These are phyloP conservation scores for Geum urbanum DNA, from an alignment of 306 rosid genomes.

Conservation along the genomic window DNA sequence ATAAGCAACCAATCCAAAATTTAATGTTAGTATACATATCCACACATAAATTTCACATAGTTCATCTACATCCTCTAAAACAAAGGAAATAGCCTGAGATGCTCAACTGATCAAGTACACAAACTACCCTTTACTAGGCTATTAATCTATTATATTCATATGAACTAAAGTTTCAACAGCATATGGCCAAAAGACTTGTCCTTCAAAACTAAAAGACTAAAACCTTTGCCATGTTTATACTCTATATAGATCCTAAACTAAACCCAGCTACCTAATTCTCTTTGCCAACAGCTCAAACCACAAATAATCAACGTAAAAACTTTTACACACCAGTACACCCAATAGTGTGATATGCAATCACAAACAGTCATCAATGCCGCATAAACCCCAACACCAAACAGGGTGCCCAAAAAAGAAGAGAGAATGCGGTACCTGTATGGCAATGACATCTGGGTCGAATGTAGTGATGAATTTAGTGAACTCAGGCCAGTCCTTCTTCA, in stretches of 20 bases:
- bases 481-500: slow-evolving; percentile 75
- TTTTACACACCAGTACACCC: slow-evolving; percentile 6
- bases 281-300: background rate
- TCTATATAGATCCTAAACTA: background rate
- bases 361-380: slow-evolving; percentile 11
- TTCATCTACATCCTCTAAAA: background rate
- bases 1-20: background rate
- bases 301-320: background rate
- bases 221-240: background rate
- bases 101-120: background rate
- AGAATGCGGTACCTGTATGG: slow-evolving; percentile 54
- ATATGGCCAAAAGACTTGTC: background rate
- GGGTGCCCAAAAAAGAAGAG: background rate
- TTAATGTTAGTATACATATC: background rate
- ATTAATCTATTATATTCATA: background rate
- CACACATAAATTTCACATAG: background rate
- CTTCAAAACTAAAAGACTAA: background rate
- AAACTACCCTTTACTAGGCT: background rate
- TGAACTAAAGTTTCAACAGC: background rate
- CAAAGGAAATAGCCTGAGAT: background rate
- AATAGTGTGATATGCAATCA: slow-evolving; percentile 14
- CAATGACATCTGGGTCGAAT: slow-evolving; percentile 82
- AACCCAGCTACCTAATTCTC: slow-evolving; percentile 2
- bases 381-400: background rate
- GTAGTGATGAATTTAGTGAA: slow-evolving; percentile 51